phyloP scores from a whole-genome alignment of 139 green algal genomes.

The Coelastrella sp. region DNA sequence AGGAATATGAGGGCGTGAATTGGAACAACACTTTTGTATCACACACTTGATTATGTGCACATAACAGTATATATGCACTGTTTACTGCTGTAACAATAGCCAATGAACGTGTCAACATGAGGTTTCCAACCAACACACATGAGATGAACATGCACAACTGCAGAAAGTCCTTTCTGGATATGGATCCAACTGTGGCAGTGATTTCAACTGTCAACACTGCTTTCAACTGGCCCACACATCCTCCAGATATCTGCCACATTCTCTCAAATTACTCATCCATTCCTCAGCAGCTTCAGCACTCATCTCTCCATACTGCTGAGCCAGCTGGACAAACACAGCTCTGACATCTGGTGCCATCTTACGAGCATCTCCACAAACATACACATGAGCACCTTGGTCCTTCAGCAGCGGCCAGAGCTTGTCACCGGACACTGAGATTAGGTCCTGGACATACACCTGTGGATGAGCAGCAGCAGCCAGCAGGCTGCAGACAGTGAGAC shows the following conservation, averaged over 20 bases:
- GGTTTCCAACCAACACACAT: too few relatives aligned
- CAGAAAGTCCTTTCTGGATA: too few relatives aligned
- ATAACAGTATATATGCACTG: too few relatives aligned
- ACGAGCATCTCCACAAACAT: constrained; percentile 96
- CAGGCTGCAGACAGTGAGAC: too few relatives aligned
- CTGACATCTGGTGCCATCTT: constrained; percentile 95
- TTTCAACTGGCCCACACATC: constrained; percentile 83
- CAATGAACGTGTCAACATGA: too few relatives aligned
- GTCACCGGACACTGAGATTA: constrained; percentile 43
- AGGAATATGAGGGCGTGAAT: too few relatives aligned
- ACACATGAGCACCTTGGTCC: constrained; percentile 70
- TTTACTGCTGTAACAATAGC: too few relatives aligned
- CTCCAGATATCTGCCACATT: constrained; percentile 83
- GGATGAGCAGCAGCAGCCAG: background rate
- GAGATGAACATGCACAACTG: too few relatives aligned
- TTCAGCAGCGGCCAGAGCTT: constrained; percentile 52
- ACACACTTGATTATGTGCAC: too few relatives aligned
- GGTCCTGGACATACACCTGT: constrained; percentile 85
- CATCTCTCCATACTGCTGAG: constrained; percentile 53
- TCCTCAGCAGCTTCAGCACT: constrained; percentile 73
- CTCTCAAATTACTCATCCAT: constrained; percentile 75
- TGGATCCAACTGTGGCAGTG: too few relatives aligned
- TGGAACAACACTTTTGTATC: too few relatives aligned
- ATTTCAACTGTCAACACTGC: too few relatives aligned
- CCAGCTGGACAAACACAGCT: constrained; percentile 69